Evolutionary conservation across 2,329 filamentous ascomycete genomes (phyloP).

Genomic region (Elsinoe perseae): DNA sequence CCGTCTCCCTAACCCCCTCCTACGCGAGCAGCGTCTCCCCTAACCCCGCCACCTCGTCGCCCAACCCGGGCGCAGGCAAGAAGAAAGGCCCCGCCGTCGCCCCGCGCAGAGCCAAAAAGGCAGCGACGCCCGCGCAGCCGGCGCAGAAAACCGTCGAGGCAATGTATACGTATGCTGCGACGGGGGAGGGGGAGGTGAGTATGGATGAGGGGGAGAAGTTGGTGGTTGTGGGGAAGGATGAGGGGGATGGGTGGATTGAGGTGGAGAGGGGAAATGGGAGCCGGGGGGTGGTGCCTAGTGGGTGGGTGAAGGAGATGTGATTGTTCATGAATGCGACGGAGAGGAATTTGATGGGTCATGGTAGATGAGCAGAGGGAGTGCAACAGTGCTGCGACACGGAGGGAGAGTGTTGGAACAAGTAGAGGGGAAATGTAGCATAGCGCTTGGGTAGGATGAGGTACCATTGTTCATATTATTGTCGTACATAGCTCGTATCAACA

Average conservation of each 20-base stretch:
- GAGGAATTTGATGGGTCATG: not conserved
- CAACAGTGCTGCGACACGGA: too few relatives aligned
- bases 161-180: slow-evolving; percentile 81
- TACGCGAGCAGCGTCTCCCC: slow-evolving; percentile 32
- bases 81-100: slow-evolving; percentile 91
- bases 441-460: not conserved
- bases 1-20: slow-evolving; percentile 4
- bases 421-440: not conserved
- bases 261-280: slow-evolving; percentile 80
- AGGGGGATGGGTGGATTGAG: slow-evolving; percentile 92
- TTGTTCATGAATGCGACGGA: not conserved
- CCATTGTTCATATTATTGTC: not conserved
- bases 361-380: not conserved
- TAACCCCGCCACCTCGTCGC: slow-evolving; percentile 49
- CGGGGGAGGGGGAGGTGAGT: slow-evolving; percentile 76
- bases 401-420: not conserved
- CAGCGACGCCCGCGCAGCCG: not conserved
- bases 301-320: slow-evolving; percentile 65
- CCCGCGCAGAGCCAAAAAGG: slow-evolving; percentile 66
- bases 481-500: too few relatives aligned
- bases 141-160: slow-evolving; percentile 72
- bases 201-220: slow-evolving; percentile 90
- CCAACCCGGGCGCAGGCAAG: slow-evolving; percentile 50
- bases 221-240: slow-evolving; percentile 78
- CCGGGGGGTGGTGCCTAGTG: slow-evolving; percentile 84